Conservation (phyloP, 192 early-diverging fungal genomes). For the Spizellomyces sp. region DNA sequence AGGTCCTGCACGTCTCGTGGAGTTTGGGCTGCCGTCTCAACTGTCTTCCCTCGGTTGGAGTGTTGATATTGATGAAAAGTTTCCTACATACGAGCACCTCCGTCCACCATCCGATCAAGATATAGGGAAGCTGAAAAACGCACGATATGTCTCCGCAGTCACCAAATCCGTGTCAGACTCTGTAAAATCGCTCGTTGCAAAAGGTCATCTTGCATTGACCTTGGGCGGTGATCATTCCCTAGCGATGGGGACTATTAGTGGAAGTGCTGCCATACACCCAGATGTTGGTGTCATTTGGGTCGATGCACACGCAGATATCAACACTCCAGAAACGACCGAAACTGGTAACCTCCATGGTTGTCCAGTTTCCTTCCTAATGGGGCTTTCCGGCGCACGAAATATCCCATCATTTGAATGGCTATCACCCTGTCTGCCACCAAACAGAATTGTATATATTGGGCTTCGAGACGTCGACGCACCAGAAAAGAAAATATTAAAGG, state of each 20-base stretch:
- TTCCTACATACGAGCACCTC: conserved; percentile 70
- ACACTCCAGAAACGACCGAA: conserved; percentile 84
- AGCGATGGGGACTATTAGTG: conserved; percentile 87
- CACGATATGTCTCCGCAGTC: conserved; percentile 79
- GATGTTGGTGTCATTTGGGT: conserved; percentile 92
- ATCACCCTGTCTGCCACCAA: conserved; percentile 68
- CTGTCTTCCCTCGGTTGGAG: conserved; percentile 78
- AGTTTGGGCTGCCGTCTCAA: conserved; percentile 84
- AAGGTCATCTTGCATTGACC: conserved; percentile 83
- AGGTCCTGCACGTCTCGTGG: conserved; percentile 80
- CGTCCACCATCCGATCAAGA: conserved; percentile 71
- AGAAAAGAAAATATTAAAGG: conserved; percentile 83
- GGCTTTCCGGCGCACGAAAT: conserved; percentile 62
- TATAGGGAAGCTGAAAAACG: conserved; percentile 81
- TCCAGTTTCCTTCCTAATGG: conserved; percentile 87
- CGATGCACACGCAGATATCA: conserved; percentile 85
- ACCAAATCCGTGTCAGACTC: conserved; percentile 65
- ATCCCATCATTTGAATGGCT: conserved; percentile 78
- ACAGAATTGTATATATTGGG: conserved; percentile 93
- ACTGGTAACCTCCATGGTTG: conserved; percentile 97
- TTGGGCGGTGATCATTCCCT: conserved; percentile 96
- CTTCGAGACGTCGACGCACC: conserved; percentile 89
- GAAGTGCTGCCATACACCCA: conserved; percentile 72
- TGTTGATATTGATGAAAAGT: conserved; percentile 66
- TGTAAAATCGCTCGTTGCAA: conserved; percentile 63